Conservation (phyloP, 352 stramenopile genomes). For the Blastocystis sp. region DNA sequence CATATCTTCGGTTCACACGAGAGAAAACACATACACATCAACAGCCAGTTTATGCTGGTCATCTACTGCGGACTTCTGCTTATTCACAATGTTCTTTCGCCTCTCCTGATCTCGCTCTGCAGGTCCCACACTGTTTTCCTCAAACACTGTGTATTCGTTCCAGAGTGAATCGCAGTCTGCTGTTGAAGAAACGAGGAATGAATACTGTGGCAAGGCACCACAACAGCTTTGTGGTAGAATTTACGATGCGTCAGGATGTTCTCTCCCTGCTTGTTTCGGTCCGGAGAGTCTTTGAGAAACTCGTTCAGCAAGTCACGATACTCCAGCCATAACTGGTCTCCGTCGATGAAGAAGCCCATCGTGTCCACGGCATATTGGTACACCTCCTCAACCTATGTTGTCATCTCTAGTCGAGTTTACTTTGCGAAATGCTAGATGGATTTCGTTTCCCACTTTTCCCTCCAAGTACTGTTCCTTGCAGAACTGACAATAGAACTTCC, state of each 20-base stretch:
- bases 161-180: conserved; percentile 6
- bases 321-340: neutral
- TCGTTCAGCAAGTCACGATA: conserved; percentile 23
- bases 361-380: conserved; percentile 39
- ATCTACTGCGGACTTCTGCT: conserved; percentile 13
- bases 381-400: neutral
- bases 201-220: conserved; percentile 36
- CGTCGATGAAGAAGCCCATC: conserved; percentile 54
- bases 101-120: neutral
- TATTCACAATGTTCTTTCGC: neutral
- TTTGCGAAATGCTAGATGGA: neutral
- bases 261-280: neutral
- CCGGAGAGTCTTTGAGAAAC: neutral
- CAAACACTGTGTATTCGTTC: conserved; percentile 42
- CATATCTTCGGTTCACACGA: neutral
- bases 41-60: conserved; percentile 42
- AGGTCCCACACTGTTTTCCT: neutral
- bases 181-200: neutral
- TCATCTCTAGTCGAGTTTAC: neutral
- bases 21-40: neutral
- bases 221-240: conserved; percentile 24
- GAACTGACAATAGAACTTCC: conserved; percentile 37
- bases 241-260: neutral
- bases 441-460: neutral
- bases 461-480: neutral